A percentile compares a stretch with the other conserved stretches of the same genome.
phyloP scores from a whole-genome alignment of 768 basidiomycete species.

The Auriscalpium vulgare region DNA sequence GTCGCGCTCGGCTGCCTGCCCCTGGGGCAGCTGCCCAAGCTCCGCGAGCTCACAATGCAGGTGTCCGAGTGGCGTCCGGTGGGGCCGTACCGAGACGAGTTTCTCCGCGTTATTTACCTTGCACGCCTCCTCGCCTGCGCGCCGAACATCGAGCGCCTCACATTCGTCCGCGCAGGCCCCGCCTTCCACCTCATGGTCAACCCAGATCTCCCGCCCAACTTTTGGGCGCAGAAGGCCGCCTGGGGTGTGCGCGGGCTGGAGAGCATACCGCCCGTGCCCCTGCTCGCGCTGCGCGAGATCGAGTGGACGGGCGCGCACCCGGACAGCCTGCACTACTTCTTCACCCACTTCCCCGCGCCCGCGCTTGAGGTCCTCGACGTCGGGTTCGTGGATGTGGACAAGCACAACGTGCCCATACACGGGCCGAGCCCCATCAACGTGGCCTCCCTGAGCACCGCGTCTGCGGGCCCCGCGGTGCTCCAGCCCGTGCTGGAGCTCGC shows the following conservation, averaged over 20 bases:
- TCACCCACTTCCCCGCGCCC: slow-evolving; percentile 8
- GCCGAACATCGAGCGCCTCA: slow-evolving; percentile 6
- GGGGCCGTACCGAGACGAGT: background rate
- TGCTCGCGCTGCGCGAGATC: slow-evolving; percentile 10
- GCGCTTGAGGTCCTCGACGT: slow-evolving; percentile 6
- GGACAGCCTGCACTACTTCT: slow-evolving; percentile 1
- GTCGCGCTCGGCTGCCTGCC: slow-evolving; percentile 5
- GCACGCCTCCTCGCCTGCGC: slow-evolving; percentile 9
- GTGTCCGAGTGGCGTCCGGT: background rate
- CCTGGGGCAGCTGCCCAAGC: slow-evolving; percentile 3
- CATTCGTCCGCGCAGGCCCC: slow-evolving; percentile 3
- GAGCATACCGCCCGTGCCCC: slow-evolving; percentile 5
- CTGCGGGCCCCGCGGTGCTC: background rate
- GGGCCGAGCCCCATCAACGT: slow-evolving; percentile 1
- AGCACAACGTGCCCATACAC: background rate
- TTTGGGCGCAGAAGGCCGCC: slow-evolving; percentile 1
- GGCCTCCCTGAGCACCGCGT: background rate
- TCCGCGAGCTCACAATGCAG: slow-evolving; percentile 10
- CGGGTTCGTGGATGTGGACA: slow-evolving; percentile 1
- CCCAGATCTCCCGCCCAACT: background rate
- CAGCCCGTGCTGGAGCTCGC: slow-evolving; percentile 4
- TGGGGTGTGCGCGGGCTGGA: background rate
- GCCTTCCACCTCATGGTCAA: slow-evolving; percentile 4
- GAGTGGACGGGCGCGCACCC: slow-evolving; percentile 10
- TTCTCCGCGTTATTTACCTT: slow-evolving; percentile 3